Evolutionary conservation across 306 rosid species (phyloP), one percentile per base, ranked within the genome.

Genomic region (Cicer bijugum): DNA sequence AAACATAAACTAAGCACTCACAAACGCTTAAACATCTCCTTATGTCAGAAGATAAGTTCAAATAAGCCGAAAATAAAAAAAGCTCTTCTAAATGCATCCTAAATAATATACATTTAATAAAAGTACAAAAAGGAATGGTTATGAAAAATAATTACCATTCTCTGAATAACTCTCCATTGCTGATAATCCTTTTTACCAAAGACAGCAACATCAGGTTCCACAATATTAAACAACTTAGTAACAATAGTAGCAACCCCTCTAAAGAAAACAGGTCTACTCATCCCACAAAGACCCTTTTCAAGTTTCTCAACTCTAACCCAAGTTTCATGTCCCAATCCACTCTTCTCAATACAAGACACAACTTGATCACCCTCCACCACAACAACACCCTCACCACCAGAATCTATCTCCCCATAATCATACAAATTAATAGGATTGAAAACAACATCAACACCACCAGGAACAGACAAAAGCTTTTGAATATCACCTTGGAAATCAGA

Each of bases 121-220:
- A 45, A 45, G n/a, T 10, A 45, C 10, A 45, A 28, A 59, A 72
- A 53, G 45, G 17, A 68, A 46, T 1, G 10, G 11, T 40, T 39
- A 14, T 9, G 9, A 44, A 52, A 23, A 14, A 57, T 5, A 37
- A 28, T 70, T 40, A 90, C 97, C 97, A 91, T 85, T 63, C 89
- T 72, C 83, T 81, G 88, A 70, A 94, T 82, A 80, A 94, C 35
- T 60, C 90, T 78, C 90, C 89, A 90, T 60, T 94, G 99, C 80
- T 90, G 97, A 85, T 90, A 91, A 88, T 94, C 97, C 81, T 94
- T 91, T 81, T 94, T 94, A 59, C 99, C 99, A 79, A 94, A 90
- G 19, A 91, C 46, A 38, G 90, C 97, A 57, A 94, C 82, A 78
- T 94, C 99, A 16, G 99, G 96, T 14, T 94, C 97, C 72, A 91